A percentile compares a stretch with the other conserved stretches of the same genome.
Conservation (phyloP, 140 eudicot species). For the Oenanthe javanica region DNA sequence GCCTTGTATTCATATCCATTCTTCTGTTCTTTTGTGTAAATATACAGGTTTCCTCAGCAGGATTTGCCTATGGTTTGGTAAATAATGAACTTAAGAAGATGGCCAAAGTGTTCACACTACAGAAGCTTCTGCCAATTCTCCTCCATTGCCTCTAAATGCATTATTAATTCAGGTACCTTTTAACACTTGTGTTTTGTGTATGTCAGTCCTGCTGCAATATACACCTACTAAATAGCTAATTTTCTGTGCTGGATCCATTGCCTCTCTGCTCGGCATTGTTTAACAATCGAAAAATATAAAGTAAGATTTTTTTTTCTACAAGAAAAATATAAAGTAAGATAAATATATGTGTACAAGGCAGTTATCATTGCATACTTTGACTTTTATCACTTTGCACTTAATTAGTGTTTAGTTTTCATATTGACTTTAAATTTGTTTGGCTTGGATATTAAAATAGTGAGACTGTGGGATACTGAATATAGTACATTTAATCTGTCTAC, state of each 20-base stretch:
- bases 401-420: neutral
- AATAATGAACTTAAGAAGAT: slow-evolving; percentile 53
- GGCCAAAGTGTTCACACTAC: slow-evolving; percentile 58
- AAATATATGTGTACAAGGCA: neutral
- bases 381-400: neutral
- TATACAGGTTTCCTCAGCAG: slow-evolving; percentile 51
- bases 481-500: neutral
- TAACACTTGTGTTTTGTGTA: no score
- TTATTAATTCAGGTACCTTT: slow-evolving; percentile 66
- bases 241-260: neutral
- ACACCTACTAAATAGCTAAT: neutral
- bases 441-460: neutral
- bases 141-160: slow-evolving; percentile 65
- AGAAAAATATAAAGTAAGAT: neutral
- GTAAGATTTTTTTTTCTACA: no score
- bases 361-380: neutral
- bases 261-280: neutral
- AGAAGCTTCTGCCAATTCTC: slow-evolving; percentile 49
- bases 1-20: neutral
- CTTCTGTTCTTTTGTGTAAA: neutral
- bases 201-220: neutral
- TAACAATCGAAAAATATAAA: neutral
- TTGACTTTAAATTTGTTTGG: neutral
- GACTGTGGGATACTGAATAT: neutral
- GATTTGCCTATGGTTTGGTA: slow-evolving; percentile 41